Evolutionary conservation across 2,329 filamentous ascomycete species (phyloP).

Genomic region (Colletotrichum sojae): DNA sequence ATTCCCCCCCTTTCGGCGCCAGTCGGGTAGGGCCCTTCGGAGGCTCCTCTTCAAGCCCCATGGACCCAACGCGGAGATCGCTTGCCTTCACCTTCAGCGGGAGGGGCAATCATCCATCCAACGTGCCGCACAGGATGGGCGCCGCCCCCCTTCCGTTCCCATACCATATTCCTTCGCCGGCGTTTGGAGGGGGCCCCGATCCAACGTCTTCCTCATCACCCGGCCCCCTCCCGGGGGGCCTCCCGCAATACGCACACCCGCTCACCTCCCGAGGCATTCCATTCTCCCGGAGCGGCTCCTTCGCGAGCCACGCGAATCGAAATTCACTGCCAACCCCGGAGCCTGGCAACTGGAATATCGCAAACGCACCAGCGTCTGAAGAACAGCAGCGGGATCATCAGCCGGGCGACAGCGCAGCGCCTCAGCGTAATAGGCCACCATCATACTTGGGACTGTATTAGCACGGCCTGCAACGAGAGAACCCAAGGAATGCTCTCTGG

Average conservation of each 20-base stretch:
- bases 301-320: conserved; percentile 11
- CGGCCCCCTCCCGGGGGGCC: neutral
- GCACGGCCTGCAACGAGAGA: neutral
- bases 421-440: neutral
- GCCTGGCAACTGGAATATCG: conserved; percentile 19
- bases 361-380: neutral
- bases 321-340: conserved; percentile 27
- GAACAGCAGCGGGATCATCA: conserved; percentile 17
- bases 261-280: neutral
- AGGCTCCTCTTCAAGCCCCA: neutral
- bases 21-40: conserved; percentile 22
- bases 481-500: too few species aligned
- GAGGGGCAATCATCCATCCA: conserved; percentile 6
- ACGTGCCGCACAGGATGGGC: neutral
- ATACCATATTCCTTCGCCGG: conserved; percentile 4
- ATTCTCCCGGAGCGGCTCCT: neutral
- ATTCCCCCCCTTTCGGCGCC: conserved; percentile 32
- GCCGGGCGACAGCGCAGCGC: neutral
- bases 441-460: conserved; percentile 21
- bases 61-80: conserved; percentile 17
- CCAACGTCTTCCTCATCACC: neutral
- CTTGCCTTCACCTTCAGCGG: conserved; percentile 1
- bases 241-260: conserved; percentile 8
- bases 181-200: conserved; percentile 5
- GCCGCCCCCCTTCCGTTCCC: conserved; percentile 1